phyloP scores from a whole-genome alignment of 768 basidiomycete species.

The Psilocybe cubensis region DNA sequence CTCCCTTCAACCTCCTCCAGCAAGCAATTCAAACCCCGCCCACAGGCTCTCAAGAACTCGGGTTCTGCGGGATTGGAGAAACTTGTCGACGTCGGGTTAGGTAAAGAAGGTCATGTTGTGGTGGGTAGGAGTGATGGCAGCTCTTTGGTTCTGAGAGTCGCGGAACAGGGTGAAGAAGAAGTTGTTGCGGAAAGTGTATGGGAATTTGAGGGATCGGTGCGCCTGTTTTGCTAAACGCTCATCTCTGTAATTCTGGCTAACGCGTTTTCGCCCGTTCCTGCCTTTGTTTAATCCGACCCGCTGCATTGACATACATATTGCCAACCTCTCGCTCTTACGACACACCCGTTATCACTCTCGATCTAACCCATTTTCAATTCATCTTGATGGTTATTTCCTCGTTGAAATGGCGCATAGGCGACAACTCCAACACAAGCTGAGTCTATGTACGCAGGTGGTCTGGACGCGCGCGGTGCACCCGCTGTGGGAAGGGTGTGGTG shows the following conservation, averaged over 20 bases:
- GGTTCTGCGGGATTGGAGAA: slow-evolving; percentile 21
- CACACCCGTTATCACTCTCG: too few species aligned
- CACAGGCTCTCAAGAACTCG: slow-evolving; percentile 44
- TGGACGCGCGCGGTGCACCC: not conserved
- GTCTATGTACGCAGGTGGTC: not conserved
- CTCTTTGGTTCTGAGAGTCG: slow-evolving; percentile 28
- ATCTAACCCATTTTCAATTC: too few species aligned
- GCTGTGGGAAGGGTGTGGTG: not conserved
- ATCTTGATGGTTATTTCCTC: too few species aligned
- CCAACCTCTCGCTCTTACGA: too few species aligned
- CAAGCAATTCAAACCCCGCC: too few species aligned
- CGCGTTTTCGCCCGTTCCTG: too few species aligned
- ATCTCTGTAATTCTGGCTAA: too few species aligned
- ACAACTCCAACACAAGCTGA: not conserved
- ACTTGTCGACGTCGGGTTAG: slow-evolving; percentile 58
- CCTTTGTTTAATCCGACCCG: too few species aligned
- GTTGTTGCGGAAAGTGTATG: not conserved
- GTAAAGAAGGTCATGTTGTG: slow-evolving; percentile 60
- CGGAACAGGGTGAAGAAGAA: not conserved
- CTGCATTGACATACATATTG: too few species aligned
- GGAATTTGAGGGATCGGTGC: not conserved
- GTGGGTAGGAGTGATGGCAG: slow-evolving; percentile 59
- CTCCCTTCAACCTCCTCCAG: slow-evolving; percentile 42
- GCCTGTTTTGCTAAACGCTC: not conserved
- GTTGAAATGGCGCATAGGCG: too few species aligned